Percentiles rank a stretch among this genome's conserved stretches.
Conservation (phyloP, 2,329 filamentous ascomycete genomes). For the Colletotrichum sp. region DNA sequence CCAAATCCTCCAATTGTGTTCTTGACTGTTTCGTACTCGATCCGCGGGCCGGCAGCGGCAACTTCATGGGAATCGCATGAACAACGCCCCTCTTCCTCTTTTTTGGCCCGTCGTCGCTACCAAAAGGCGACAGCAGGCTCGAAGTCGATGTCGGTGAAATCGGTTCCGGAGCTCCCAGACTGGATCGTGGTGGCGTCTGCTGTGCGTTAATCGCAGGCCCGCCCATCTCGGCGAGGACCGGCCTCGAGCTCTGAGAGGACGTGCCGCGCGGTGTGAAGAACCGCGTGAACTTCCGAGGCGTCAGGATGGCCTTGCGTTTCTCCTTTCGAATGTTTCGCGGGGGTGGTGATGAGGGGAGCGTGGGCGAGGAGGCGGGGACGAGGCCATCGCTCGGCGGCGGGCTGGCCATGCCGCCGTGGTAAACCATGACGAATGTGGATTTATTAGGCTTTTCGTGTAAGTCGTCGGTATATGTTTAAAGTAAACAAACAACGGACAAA, state of each 20-base stretch:
- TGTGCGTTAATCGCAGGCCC: conserved; percentile 39
- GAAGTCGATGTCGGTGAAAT: conserved; percentile 6
- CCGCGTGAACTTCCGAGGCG: conserved; percentile 56
- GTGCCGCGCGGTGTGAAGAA: conserved; percentile 59
- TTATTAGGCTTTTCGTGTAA: not conserved
- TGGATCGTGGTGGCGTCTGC: conserved; percentile 16
- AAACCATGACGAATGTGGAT: conserved; percentile 10
- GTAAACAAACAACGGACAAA: not conserved
- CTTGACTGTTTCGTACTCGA: conserved; percentile 2
- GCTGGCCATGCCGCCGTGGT: conserved; percentile 21
- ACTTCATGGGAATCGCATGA: conserved; percentile 15
- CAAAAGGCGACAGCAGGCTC: conserved; percentile 7
- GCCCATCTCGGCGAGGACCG: conserved; percentile 45
- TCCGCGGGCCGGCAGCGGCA: conserved; percentile 1
- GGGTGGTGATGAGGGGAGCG: conserved; percentile 28
- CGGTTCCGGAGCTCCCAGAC: not conserved
- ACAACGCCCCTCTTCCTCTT: conserved; percentile 21
- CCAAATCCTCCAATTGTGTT: not conserved
- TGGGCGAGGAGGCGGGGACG: conserved; percentile 22
- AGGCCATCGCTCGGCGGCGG: conserved; percentile 23
- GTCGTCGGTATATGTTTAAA: not conserved
- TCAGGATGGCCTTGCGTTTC: conserved; percentile 55
- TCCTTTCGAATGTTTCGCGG: conserved; percentile 41
- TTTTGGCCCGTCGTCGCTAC: conserved; percentile 13
- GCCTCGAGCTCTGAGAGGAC: conserved; percentile 40